A percentile compares a stretch with the other conserved stretches of the same genome.
phyloP scores from a whole-genome alignment of 2,329 filamentous ascomycete species.

The Botryosphaeria agaves region DNA sequence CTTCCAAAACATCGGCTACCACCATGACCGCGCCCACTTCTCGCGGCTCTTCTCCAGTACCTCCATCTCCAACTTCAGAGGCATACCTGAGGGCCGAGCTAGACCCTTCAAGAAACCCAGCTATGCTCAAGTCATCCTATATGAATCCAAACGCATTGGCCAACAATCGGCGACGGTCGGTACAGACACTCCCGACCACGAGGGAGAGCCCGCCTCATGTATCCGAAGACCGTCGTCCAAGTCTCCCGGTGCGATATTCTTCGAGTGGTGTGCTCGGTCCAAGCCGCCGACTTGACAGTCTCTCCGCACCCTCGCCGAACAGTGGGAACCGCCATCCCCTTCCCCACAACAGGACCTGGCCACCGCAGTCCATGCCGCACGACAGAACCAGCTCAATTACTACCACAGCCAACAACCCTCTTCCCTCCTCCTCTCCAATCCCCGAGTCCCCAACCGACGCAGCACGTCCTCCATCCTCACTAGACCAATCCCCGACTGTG shows the following conservation, averaged over 20 bases:
- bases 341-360: background rate
- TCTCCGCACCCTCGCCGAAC: background rate
- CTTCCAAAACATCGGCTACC: slow-evolving; percentile 16
- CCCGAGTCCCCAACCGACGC: background rate
- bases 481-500: slow-evolving; percentile 1
- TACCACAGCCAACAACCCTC: background rate
- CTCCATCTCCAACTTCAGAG: slow-evolving; percentile 16
- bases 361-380: slow-evolving; percentile 2
- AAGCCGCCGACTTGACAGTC: background rate
- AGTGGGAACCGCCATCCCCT: background rate
- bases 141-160: slow-evolving; percentile 7
- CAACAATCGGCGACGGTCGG: slow-evolving; percentile 1
- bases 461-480: slow-evolving; percentile 1
- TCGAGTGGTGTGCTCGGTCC: background rate
- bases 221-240: too few relatives aligned
- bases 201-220: too few relatives aligned
- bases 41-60: slow-evolving; percentile 17
- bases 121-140: slow-evolving; percentile 19
- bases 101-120: slow-evolving; percentile 15
- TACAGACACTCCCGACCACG: slow-evolving; percentile 1
- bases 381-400: background rate
- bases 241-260: too few relatives aligned
- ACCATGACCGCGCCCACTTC: slow-evolving; percentile 16
- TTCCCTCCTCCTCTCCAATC: background rate
- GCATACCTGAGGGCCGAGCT: slow-evolving; percentile 1